Evolutionary conservation across 768 basidiomycete genomes (phyloP).

Genomic region (Polyporus arcularius): DNA sequence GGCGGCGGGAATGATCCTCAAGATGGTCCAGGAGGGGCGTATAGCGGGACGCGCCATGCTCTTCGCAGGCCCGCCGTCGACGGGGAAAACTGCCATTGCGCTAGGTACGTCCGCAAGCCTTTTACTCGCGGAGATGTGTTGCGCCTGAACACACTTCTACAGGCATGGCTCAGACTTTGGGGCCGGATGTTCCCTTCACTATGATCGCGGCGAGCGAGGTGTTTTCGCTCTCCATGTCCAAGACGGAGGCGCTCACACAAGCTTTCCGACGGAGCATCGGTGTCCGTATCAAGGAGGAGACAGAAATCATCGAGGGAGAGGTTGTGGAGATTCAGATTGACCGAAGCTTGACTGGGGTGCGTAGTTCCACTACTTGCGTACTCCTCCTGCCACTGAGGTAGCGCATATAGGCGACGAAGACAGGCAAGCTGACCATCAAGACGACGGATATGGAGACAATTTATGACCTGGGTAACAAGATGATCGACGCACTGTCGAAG

Average conservation of each 20-base stretch:
- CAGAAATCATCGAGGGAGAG: conserved; percentile 96
- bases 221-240: conserved; percentile 97
- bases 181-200: conserved; percentile 94
- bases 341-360: conserved; percentile 91
- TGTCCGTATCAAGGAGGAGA: conserved; percentile 96
- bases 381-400: not conserved
- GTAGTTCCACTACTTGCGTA: conserved; percentile 25
- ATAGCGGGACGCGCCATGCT: conserved; percentile 96
- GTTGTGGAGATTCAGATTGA: conserved; percentile 99
- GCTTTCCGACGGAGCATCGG: conserved; percentile 96
- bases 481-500: conserved; percentile 97
- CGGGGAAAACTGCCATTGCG: conserved; percentile 98
- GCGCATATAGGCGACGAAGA: conserved; percentile 84
- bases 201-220: conserved; percentile 98
- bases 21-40: conserved; percentile 95
- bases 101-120: conserved; percentile 56
- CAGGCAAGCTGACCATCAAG: conserved; percentile 95
- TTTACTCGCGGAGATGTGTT: not conserved
- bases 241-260: conserved; percentile 97
- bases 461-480: conserved; percentile 97
- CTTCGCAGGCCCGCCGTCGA: conserved; percentile 96
- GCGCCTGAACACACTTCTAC: not conserved
- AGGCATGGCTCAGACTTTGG: conserved; percentile 97
- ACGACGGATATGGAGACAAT: conserved; percentile 99
- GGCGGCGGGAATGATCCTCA: conserved; percentile 96